These are phyloP conservation scores for Schizochytrium sp. DNA, from an alignment of 108 stramenopile genomes.

Conservation along the genomic window DNA sequence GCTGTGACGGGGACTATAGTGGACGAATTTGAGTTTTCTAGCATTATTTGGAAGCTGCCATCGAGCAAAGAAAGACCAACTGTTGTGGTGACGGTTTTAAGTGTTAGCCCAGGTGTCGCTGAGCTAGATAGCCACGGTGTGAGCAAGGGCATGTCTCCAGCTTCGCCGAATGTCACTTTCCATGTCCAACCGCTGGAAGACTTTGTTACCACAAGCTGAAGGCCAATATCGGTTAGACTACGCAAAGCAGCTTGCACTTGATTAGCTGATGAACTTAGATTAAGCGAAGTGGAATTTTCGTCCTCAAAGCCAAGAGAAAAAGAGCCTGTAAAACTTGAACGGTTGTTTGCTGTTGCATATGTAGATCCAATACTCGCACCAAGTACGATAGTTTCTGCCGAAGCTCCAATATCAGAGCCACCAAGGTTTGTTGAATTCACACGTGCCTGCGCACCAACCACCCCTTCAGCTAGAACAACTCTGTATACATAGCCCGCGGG, in stretches of 20 bases:
- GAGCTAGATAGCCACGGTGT: neutral
- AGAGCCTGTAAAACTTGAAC: neutral
- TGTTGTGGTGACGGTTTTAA: neutral
- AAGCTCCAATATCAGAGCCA: neutral
- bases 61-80: conserved; percentile 36
- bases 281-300: neutral
- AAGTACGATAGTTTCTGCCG: neutral
- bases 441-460: neutral
- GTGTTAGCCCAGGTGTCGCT: neutral
- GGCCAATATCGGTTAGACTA: neutral
- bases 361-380: neutral
- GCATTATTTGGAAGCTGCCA: neutral
- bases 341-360: neutral
- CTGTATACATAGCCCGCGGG: neutral
- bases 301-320: neutral
- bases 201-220: neutral
- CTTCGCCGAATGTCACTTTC: conserved; percentile 45
- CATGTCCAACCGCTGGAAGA: conserved; percentile 1
- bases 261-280: neutral
- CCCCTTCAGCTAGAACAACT: conserved; percentile 3
- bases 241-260: neutral
- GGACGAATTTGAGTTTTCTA: neutral
- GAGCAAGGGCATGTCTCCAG: neutral
- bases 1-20: neutral
- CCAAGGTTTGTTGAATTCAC: neutral